Evolutionary conservation across 2,329 filamentous ascomycete species (phyloP), one percentile per base, ranked within the genome.

Genomic region (Claviceps sp.): DNA sequence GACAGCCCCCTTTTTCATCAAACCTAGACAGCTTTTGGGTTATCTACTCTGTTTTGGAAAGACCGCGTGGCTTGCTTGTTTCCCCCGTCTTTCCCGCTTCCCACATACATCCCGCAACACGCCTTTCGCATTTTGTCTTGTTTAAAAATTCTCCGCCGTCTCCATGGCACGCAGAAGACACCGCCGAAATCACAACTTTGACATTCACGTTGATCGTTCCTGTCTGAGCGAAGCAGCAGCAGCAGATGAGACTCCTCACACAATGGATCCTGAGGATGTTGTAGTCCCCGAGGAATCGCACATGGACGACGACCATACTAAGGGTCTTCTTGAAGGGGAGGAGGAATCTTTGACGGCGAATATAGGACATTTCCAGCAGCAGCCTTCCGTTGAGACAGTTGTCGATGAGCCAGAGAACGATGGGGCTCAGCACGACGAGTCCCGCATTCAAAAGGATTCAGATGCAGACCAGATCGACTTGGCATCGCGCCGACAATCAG

Each of bases 141-240:
- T 34, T 11, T 11, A 4, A 3, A 11, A 45, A 30, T 18, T 45
- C 36, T 43, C 50, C 47, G n/a, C 11, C 41, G 47, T 46, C 40
- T 47, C 24, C 41, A 61, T 61, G 54, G 46, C 55, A 60, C 58
- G 62, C 60, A 61, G 60, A 42, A 60, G 58, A 18, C 61, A 57
- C 55, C 58, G 55, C 48, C 57, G 61, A 52, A 67, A 72, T 54
- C 58, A 66, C 57, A 68, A 75, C 56, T 75, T 77, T 55, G 62
- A 73, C 8, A 76, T 73, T 57, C 71, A 72, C 65, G 65, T 73
- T 59, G 73, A 77, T 59, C 61, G 62, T 44, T 74, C 70, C 51
- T 74, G 70, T 58, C 47, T 70, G 51, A 70, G 63, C 59, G 65
- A 61, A 34, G 9, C 30, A 34, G 55, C 47, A 56, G 55, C 22